A percentile compares a stretch with the other conserved stretches of the same genome.
phyloP scores from a whole-genome alignment of 176 grass and related monocot species.

The Lolium perenne region DNA sequence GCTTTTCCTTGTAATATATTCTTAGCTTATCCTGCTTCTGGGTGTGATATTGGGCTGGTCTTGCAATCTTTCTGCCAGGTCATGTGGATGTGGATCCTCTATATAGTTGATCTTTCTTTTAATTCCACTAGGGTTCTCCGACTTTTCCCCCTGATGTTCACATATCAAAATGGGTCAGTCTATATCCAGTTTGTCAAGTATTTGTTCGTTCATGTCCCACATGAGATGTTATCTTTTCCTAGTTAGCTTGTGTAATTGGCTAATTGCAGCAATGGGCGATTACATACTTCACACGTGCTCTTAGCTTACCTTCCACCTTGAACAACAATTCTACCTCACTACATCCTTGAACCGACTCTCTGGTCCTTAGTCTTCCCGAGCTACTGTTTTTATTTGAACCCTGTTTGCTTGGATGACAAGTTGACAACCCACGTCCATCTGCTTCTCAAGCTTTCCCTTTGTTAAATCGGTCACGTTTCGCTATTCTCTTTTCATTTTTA shows the following conservation, averaged over 20 bases:
- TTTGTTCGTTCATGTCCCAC: neutral
- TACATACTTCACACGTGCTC: conserved; percentile 3
- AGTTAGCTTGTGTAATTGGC: conserved; percentile 12
- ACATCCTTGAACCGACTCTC: neutral
- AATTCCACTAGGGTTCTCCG: conserved; percentile 10
- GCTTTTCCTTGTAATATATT: neutral
- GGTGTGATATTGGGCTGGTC: neutral
- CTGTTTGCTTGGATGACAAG: conserved; percentile 1
- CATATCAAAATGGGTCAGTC: neutral
- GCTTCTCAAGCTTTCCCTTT: conserved; percentile 11
- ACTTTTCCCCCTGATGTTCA: neutral
- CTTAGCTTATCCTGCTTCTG: conserved; percentile 16
- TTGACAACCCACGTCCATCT: neutral
- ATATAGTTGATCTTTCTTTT: neutral
- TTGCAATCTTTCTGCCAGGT: conserved; percentile 10
- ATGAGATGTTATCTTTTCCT: neutral
- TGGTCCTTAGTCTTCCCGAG: neutral
- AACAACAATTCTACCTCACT: neutral
- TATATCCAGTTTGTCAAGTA: conserved; percentile 18
- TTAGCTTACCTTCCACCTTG: conserved; percentile 25
- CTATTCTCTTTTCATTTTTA: neutral
- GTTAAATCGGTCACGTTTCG: neutral
- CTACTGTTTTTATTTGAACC: neutral
- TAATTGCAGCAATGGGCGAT: neutral
- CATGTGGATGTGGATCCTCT: conserved; percentile 6